phyloP scores from a whole-genome alignment of 108 stramenopile species.

The Skeletonema costatum region DNA sequence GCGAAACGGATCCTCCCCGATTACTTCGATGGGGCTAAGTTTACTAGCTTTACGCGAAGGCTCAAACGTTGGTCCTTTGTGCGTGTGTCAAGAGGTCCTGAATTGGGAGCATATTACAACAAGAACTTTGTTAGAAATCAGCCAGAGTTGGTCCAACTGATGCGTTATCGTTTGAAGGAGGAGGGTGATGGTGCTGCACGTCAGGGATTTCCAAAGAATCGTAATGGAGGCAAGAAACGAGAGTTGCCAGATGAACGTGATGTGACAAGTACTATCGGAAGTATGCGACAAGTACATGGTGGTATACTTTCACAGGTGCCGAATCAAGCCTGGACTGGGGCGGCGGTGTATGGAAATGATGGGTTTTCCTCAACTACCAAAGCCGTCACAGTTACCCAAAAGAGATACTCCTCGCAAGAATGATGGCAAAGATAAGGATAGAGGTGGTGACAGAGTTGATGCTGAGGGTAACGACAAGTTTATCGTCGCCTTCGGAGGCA shows the following conservation, averaged over 20 bases:
- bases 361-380: background rate
- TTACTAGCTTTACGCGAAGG: constrained; percentile 65
- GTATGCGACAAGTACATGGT: background rate
- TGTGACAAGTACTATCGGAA: background rate
- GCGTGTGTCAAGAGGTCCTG: constrained; percentile 69
- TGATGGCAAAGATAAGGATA: background rate
- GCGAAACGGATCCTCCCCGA: constrained; percentile 68
- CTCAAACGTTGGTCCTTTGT: constrained; percentile 79
- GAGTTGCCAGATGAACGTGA: background rate
- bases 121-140: constrained; percentile 67
- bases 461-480: background rate
- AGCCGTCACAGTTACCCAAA: background rate
- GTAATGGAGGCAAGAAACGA: background rate
- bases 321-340: background rate
- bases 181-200: background rate
- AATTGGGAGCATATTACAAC: constrained; percentile 78
- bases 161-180: constrained; percentile 48
- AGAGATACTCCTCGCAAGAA: background rate
- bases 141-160: constrained; percentile 50
- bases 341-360: background rate
- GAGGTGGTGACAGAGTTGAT: background rate
- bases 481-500: background rate
- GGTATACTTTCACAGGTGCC: background rate
- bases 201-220: background rate
- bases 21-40: constrained; percentile 78